Percentiles rank a stretch among this genome's conserved stretches.
phyloP scores from a whole-genome alignment of 805 yeast species.

The Ogataea pini region DNA sequence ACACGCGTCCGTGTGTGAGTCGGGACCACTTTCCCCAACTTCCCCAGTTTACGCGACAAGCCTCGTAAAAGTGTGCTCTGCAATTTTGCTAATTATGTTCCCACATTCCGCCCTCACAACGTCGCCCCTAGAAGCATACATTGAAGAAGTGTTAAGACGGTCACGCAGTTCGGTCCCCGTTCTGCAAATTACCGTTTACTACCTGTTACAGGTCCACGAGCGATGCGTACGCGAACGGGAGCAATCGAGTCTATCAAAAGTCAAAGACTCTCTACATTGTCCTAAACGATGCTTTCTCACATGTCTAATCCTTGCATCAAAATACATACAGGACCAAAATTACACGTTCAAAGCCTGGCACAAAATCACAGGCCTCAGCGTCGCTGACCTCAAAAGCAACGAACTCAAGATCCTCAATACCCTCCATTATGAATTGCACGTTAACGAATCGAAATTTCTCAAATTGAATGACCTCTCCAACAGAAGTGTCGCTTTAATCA shows the following conservation, averaged over 20 bases:
- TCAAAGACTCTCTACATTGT: slow-evolving; percentile 36
- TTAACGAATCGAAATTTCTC: slow-evolving; percentile 50
- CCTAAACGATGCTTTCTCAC: slow-evolving; percentile 70
- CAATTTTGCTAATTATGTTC: slow-evolving; percentile 11
- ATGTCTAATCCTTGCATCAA: slow-evolving; percentile 69
- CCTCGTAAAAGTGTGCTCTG: slow-evolving; percentile 11
- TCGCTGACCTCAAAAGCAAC: slow-evolving; percentile 45
- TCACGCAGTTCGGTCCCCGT: slow-evolving; percentile 62
- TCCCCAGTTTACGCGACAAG: neutral
- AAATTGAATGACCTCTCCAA: slow-evolving; percentile 25
- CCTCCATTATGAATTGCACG: slow-evolving; percentile 57
- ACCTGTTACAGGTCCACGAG: slow-evolving; percentile 43
- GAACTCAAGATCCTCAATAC: slow-evolving; percentile 55
- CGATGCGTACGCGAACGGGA: neutral
- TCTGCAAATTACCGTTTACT: slow-evolving; percentile 67
- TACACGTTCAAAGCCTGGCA: slow-evolving; percentile 73
- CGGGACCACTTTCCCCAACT: neutral
- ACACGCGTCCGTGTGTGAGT: too few relatives aligned
- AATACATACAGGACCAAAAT: slow-evolving; percentile 72
- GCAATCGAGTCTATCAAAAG: neutral
- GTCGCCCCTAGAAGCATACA: slow-evolving; percentile 25
- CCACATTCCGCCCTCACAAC: slow-evolving; percentile 8
- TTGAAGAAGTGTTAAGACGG: slow-evolving; percentile 45
- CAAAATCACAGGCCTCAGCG: slow-evolving; percentile 64
- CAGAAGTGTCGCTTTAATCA: slow-evolving; percentile 3